Evolutionary conservation across 306 rosid genomes (phyloP).

Genomic region (Malus fusca): DNA sequence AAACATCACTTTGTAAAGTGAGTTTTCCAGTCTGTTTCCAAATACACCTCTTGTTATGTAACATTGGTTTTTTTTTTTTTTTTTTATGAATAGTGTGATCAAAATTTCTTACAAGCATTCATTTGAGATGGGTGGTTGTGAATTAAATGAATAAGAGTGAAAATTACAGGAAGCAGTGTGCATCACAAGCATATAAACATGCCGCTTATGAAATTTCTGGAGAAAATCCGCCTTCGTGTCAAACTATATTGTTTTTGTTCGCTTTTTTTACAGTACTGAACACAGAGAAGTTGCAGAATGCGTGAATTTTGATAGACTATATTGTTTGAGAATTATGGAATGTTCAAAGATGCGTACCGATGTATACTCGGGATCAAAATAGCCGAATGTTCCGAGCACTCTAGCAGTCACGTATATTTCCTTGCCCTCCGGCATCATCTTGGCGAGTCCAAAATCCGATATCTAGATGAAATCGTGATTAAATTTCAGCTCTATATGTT

Average conservation of each 20-base stretch:
- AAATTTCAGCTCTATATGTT: conserved; percentile 1
- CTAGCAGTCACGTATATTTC: conserved; percentile 72
- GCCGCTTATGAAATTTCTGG: not conserved
- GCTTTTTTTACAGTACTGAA: not conserved
- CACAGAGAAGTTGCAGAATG: not conserved
- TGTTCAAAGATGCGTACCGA: conserved; percentile 41
- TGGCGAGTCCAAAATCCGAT: conserved; percentile 96
- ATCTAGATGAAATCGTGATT: conserved; percentile 31
- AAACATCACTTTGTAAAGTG: conserved; percentile 90
- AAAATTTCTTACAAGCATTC: not conserved
- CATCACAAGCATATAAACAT: not conserved
- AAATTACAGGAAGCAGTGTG: not conserved
- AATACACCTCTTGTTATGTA: conserved; percentile 8
- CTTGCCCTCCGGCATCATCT: conserved; percentile 90
- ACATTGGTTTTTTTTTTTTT: too few species aligned
- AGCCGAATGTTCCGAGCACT: conserved; percentile 93
- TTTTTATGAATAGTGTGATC: not conserved
- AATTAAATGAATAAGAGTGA: not conserved
- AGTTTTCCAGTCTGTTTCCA: conserved; percentile 83
- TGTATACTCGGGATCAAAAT: conserved; percentile 92
- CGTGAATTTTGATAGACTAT: not conserved
- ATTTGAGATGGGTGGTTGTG: not conserved
- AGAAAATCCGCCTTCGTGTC: not conserved
- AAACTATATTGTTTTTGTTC: not conserved
- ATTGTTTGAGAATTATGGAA: not conserved